Conservation (phyloP, 2,329 filamentous ascomycete species). For the Apiospora rasikravindrae region DNA sequence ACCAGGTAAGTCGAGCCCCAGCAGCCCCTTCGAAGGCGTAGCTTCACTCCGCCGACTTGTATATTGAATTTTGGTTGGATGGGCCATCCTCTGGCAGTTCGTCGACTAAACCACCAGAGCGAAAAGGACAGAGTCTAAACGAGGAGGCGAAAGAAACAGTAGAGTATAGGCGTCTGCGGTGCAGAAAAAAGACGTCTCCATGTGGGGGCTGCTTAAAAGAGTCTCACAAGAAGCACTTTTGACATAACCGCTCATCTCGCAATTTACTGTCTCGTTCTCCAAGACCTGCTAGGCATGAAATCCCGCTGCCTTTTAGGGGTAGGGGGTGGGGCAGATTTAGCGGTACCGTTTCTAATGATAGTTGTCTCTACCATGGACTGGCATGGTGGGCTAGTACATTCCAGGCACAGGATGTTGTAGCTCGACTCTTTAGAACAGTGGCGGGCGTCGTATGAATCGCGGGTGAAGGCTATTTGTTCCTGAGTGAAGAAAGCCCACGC, state of each 20-base stretch:
- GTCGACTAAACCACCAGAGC: background rate
- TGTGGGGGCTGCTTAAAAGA: background rate
- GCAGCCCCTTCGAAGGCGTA: background rate
- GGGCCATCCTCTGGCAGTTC: background rate
- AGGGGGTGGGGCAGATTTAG: background rate
- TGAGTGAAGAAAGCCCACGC: too few relatives aligned
- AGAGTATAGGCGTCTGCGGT: background rate
- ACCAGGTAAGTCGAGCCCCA: background rate
- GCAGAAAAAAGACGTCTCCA: background rate
- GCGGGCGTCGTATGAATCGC: too few relatives aligned
- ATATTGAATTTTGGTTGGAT: background rate
- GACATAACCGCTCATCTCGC: background rate
- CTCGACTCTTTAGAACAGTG: too few relatives aligned
- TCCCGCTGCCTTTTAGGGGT: background rate
- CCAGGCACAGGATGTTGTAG: too few relatives aligned
- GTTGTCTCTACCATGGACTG: background rate
- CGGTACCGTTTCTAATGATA: background rate
- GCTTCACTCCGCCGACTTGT: background rate
- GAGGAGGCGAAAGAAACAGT: background rate
- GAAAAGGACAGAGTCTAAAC: background rate
- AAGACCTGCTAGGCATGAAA: background rate
- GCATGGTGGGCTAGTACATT: too few relatives aligned
- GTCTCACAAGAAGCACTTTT: background rate
- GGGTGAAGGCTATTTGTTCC: too few relatives aligned
- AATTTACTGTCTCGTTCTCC: background rate